Evolutionary conservation across 352 stramenopile genomes (phyloP), one percentile per base, ranked within the genome.

Genomic region (Pythium dissotocum): DNA sequence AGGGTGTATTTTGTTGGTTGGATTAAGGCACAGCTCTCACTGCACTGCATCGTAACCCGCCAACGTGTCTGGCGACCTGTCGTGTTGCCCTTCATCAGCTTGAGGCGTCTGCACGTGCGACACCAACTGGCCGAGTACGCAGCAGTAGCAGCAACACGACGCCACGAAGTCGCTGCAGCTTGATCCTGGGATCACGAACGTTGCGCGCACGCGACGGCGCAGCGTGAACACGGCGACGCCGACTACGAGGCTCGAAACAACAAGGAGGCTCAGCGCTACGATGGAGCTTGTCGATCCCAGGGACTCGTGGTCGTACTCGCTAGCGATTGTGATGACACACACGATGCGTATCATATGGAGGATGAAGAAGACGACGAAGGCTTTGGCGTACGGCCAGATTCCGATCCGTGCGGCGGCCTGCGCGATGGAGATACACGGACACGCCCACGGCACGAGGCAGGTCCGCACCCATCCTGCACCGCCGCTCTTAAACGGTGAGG

Each of bases 371-470:
- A 69, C 36, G 36, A 61, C 10, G 7, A 70, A 44, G 4, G 60
- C 24, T 21, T 54, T 62, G 6, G 0, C 13, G 35, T 57, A 73
- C 16, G 61, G 49, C 56, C 61, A 65, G 28, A 73, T 32, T 18
- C 67, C 57, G 28, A 70, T 56, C 9, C 67, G 67, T 6, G 35
- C 53, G 0, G 56, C 51, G 38, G 69, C 40, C 44, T 69, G 67
- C 2, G 67, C 62, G 56, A 73, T 62, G 24, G 67, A 62, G 9
- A 73, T 38, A 32, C 46, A 69, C 18, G 67, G 61, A 40, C 48
- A 69, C 1, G 58, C 2, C 61, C 57, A 68, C 10, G 67, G 67
- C 35, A 73, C 49, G 18, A 49, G 61, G 38, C 61, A 73, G 14
- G 62, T 59, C 26, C 56, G 6, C 1, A 55, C 32, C 14, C 61